phyloP scores from a whole-genome alignment of 2,329 filamentous ascomycete species.

The Clonostachys rosea region DNA sequence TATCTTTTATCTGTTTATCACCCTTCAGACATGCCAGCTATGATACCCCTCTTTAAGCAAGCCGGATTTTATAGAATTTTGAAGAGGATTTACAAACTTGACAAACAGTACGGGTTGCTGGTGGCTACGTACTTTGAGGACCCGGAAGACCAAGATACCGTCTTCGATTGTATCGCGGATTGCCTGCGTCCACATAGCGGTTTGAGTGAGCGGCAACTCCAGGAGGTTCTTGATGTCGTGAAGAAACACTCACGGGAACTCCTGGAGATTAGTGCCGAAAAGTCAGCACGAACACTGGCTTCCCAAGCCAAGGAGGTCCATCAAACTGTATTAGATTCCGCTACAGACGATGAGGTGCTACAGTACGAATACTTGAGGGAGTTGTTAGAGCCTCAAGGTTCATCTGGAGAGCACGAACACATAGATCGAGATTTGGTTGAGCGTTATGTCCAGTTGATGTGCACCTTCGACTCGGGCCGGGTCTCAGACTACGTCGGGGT shows the following conservation, averaged over 20 bases:
- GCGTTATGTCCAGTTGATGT: slow-evolving; percentile 87
- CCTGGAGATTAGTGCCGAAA: slow-evolving; percentile 59
- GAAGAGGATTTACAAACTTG: slow-evolving; percentile 79
- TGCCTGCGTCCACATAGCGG: slow-evolving; percentile 63
- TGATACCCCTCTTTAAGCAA: slow-evolving; percentile 73
- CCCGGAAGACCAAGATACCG: slow-evolving; percentile 63
- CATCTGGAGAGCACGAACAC: slow-evolving; percentile 13
- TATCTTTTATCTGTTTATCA: slow-evolving; percentile 93
- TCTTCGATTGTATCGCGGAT: slow-evolving; percentile 77
- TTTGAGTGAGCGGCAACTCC: slow-evolving; percentile 64
- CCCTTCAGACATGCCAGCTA: slow-evolving; percentile 70
- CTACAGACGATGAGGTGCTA: slow-evolving; percentile 54
- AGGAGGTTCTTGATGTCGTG: slow-evolving; percentile 66
- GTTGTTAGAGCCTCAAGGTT: slow-evolving; percentile 61
- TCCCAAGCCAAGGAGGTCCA: slow-evolving; percentile 61
- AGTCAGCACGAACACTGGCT: slow-evolving; percentile 62
- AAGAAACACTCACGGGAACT: slow-evolving; percentile 61
- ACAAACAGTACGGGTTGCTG: slow-evolving; percentile 75
- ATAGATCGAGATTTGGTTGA: slow-evolving; percentile 62
- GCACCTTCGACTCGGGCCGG: slow-evolving; percentile 73
- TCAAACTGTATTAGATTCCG: slow-evolving; percentile 55
- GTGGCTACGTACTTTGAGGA: slow-evolving; percentile 84
- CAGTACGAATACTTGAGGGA: slow-evolving; percentile 76
- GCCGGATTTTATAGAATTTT: slow-evolving; percentile 88
- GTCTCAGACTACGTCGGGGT: slow-evolving; percentile 81